Evolutionary conservation across 2,329 filamentous ascomycete genomes (phyloP).

Genomic region (Aspergillus awamori): DNA sequence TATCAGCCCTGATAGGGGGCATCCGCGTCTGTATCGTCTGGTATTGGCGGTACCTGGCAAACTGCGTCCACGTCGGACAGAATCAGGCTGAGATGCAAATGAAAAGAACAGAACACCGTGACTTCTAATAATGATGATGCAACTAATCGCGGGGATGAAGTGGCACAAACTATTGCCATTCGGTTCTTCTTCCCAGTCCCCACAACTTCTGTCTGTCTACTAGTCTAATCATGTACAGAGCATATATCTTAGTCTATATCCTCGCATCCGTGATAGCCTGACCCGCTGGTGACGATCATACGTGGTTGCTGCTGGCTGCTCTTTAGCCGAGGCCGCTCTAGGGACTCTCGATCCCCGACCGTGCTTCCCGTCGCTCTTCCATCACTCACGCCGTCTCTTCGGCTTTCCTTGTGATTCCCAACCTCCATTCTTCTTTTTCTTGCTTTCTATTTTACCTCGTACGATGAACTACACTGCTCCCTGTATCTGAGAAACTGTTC

Average conservation of each 20-base stretch:
- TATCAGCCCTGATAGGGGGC: not conserved
- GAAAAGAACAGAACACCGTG: not conserved
- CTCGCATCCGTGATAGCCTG: not conserved
- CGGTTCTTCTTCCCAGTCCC: not conserved
- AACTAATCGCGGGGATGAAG: not conserved
- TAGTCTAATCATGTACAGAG: not conserved
- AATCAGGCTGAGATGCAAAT: not conserved
- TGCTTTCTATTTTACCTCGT: constrained; percentile 8
- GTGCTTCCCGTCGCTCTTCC: constrained; percentile 8
- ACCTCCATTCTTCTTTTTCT: not conserved
- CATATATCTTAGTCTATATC: not conserved
- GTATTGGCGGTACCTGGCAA: not conserved
- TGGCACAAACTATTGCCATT: not conserved
- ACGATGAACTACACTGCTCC: constrained; percentile 19
- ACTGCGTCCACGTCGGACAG: not conserved
- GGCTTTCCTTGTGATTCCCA: not conserved
- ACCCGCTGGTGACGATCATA: constrained; percentile 3
- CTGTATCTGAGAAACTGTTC: constrained; percentile 9
- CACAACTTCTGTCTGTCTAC: no score
- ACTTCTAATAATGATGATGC: not conserved
- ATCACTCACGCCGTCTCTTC: constrained; percentile 7
- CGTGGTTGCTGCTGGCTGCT: not conserved
- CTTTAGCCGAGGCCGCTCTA: constrained; percentile 37
- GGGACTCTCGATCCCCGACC: constrained; percentile 17
- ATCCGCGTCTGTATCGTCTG: not conserved